Conservation (phyloP, 1,284 basidiomycete genomes). For the Sporisorium graminicola region DNA sequence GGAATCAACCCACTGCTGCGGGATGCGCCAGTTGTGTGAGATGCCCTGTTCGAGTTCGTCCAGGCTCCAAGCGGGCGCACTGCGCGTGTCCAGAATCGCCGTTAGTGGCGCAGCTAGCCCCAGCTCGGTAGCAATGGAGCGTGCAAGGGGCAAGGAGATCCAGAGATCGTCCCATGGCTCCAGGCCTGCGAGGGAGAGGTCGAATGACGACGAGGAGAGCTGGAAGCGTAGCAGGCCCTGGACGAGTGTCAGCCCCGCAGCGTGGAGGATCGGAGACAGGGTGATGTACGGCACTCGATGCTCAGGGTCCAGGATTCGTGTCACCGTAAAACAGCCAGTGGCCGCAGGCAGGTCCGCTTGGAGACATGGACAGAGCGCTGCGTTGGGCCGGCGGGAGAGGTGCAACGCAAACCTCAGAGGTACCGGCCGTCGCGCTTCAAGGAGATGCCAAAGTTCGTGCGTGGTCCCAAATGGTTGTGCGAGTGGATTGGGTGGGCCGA, state of each 20-base stretch:
- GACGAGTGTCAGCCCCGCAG: constrained; percentile 20
- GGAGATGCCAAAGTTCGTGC: constrained; percentile 17
- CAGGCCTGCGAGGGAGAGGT: constrained; percentile 34
- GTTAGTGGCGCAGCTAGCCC: constrained; percentile 3
- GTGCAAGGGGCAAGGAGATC: constrained; percentile 29
- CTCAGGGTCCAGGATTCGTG: constrained; percentile 49
- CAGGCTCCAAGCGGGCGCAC: constrained; percentile 26
- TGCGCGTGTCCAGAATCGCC: constrained; percentile 20
- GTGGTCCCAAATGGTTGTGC: neutral
- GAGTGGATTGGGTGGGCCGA: constrained; percentile 8
- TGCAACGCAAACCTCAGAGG: constrained; percentile 31
- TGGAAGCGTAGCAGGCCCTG: constrained; percentile 35
- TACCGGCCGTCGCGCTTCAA: constrained; percentile 17
- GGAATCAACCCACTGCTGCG: constrained; percentile 15
- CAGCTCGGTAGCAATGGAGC: constrained; percentile 13
- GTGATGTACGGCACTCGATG: constrained; percentile 41
- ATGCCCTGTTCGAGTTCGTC: constrained; percentile 28
- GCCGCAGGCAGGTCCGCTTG: constrained; percentile 9
- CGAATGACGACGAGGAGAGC: constrained; percentile 10
- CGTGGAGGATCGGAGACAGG: constrained; percentile 27
- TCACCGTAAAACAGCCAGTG: neutral
- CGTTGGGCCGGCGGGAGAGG: constrained; percentile 33
- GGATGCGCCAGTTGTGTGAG: constrained; percentile 46
- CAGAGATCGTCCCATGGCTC: constrained; percentile 52
- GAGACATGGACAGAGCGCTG: constrained; percentile 34